Evolutionary conservation across 352 stramenopile genomes (phyloP).

Genomic region (Globisporangium mamillatum): DNA sequence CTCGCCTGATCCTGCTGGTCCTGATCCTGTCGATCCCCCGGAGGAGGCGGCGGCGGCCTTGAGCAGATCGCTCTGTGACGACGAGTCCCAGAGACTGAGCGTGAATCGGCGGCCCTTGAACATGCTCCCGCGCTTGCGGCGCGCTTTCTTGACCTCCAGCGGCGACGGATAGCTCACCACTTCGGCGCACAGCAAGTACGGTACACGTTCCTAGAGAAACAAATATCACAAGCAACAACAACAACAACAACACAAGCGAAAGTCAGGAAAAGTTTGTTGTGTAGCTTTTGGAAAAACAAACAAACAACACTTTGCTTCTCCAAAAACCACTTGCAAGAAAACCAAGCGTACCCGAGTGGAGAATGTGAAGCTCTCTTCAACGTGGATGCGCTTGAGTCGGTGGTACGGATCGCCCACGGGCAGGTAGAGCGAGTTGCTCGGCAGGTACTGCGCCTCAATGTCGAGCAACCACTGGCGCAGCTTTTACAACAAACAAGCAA

Average conservation of each 20-base stretch:
- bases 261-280: neutral
- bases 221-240: neutral
- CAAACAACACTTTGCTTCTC: neutral
- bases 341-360: slow-evolving; percentile 46
- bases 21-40: neutral
- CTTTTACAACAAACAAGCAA: slow-evolving; percentile 25
- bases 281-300: too few species aligned
- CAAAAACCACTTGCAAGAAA: neutral
- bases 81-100: slow-evolving; percentile 60
- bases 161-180: slow-evolving; percentile 64
- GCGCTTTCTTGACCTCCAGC: slow-evolving; percentile 35
- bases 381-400: slow-evolving; percentile 72
- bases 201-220: slow-evolving; percentile 57
- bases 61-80: slow-evolving; percentile 35
- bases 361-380: slow-evolving; percentile 82
- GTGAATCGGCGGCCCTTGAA: slow-evolving; percentile 62
- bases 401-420: slow-evolving; percentile 77
- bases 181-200: slow-evolving; percentile 73
- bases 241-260: neutral
- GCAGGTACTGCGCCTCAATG: slow-evolving; percentile 62
- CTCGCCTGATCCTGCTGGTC: slow-evolving; percentile 17
- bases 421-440: slow-evolving; percentile 77
- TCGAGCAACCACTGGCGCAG: slow-evolving; percentile 68
- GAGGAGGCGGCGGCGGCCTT: slow-evolving; percentile 9
- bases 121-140: slow-evolving; percentile 40